Percentiles rank a stretch among this genome's conserved stretches.
Conservation (phyloP, 176 grass and related monocot genomes). For the Oryza longistaminata region DNA sequence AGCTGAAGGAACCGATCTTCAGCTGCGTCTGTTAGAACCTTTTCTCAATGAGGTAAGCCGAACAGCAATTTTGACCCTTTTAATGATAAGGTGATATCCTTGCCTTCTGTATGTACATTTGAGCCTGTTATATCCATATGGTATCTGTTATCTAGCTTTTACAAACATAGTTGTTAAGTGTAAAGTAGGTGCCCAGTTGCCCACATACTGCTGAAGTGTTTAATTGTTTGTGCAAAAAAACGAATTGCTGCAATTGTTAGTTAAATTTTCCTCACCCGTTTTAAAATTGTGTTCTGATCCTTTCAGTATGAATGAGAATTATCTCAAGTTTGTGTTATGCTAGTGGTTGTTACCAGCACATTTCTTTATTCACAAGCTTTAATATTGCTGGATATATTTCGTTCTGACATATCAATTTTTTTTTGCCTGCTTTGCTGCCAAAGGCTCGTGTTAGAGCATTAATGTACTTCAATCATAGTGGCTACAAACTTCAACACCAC, state of each 20-base stretch:
- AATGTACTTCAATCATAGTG: slow-evolving; percentile 67
- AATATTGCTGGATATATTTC: slow-evolving; percentile 19
- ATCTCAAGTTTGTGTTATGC: slow-evolving; percentile 7
- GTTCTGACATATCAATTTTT: slow-evolving; percentile 19
- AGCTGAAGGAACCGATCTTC: slow-evolving; percentile 74
- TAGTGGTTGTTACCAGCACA: neutral
- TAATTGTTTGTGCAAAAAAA: slow-evolving; percentile 7
- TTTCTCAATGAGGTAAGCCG: slow-evolving; percentile 78
- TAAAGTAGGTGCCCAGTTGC: neutral
- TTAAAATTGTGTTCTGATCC: slow-evolving; percentile 4
- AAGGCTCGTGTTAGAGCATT: slow-evolving; percentile 80
- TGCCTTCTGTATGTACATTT: neutral
- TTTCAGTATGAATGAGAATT: slow-evolving; percentile 15
- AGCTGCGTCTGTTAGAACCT: slow-evolving; percentile 74
- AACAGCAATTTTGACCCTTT: neutral
- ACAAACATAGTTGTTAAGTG: neutral
- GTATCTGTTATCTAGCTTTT: slow-evolving; percentile 1
- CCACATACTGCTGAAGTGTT: neutral
- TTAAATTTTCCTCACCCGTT: neutral
- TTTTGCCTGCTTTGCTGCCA: slow-evolving; percentile 18
- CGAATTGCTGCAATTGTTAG: neutral
- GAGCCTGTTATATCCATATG: neutral
- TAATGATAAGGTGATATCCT: neutral
- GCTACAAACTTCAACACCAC: slow-evolving; percentile 79
- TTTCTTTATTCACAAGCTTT: slow-evolving; percentile 23